Percentiles rank a stretch among this genome's conserved stretches.
Evolutionary conservation across 169 alveolate genomes (phyloP).

Genomic region (Eimeria zaria): DNA sequence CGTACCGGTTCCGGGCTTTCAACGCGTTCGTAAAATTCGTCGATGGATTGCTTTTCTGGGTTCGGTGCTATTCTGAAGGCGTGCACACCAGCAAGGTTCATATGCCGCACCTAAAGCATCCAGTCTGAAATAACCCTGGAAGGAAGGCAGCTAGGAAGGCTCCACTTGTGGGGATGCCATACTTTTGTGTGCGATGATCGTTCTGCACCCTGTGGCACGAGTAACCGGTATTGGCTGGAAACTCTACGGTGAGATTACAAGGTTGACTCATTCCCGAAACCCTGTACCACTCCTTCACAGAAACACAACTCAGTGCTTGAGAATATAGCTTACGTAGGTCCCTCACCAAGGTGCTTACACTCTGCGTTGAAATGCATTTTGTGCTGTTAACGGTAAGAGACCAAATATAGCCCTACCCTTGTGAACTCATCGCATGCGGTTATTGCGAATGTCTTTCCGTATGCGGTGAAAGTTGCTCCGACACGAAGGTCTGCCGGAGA

Average conservation of each 20-base stretch:
- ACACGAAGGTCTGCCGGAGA: constrained; percentile 90
- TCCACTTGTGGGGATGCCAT: not conserved
- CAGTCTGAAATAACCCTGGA: not conserved
- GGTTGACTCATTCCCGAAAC: constrained; percentile 38
- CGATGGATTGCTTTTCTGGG: not conserved
- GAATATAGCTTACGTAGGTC: not conserved
- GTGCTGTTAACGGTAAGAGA: too few species aligned
- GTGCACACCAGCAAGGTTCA: not conserved
- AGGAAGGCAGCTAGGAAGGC: not conserved
- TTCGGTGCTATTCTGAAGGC: not conserved
- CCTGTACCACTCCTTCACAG: constrained; percentile 71
- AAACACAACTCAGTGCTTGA: constrained; percentile 36
- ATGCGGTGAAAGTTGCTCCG: constrained; percentile 89
- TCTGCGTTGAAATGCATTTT: not conserved
- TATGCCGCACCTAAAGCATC: not conserved
- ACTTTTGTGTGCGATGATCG: constrained; percentile 13
- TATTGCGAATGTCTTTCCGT: constrained; percentile 90
- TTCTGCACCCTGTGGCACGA: not conserved
- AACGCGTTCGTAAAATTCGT: constrained; percentile 26
- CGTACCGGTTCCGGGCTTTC: constrained; percentile 61
- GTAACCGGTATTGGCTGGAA: not conserved
- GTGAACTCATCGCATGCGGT: constrained; percentile 92
- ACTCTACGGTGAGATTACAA: not conserved
- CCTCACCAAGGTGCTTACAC: not conserved
- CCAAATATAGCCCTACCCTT: constrained; percentile 81